Conservation (phyloP, 495 filamentous ascomycete species). For the Elaphomyces granulatus region DNA sequence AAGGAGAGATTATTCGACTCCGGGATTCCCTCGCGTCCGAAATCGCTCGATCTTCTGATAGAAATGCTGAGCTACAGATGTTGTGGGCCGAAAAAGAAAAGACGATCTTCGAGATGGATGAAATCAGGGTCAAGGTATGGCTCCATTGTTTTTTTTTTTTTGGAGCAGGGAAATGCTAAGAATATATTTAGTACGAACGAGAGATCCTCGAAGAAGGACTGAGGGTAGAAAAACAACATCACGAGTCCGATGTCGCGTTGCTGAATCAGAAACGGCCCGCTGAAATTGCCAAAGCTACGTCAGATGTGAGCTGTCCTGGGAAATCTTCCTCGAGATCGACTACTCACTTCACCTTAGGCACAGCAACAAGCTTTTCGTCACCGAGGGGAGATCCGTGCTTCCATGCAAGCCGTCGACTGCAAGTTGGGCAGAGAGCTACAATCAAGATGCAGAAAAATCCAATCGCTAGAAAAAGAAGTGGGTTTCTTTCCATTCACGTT, state of each 20-base stretch:
- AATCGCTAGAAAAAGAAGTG: slow-evolving; percentile 31
- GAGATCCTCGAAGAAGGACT: slow-evolving; percentile 16
- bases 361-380: slow-evolving; percentile 3
- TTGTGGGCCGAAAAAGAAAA: slow-evolving; percentile 12
- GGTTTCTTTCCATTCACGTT: not conserved
- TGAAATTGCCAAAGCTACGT: slow-evolving; percentile 7
- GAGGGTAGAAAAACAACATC: slow-evolving; percentile 10
- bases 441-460: slow-evolving; percentile 21
- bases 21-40: slow-evolving; percentile 9
- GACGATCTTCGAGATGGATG: slow-evolving; percentile 9
- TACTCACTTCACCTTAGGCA: slow-evolving; percentile 1
- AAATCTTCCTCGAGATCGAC: not conserved
- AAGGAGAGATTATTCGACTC: slow-evolving; percentile 10
- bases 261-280: slow-evolving; percentile 10
- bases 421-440: slow-evolving; percentile 21
- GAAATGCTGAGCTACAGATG: slow-evolving; percentile 16
- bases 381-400: slow-evolving; percentile 15
- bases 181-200: slow-evolving; percentile 9
- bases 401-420: slow-evolving; percentile 15
- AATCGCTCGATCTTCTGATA: slow-evolving; percentile 9
- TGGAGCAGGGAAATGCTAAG: too few species aligned
- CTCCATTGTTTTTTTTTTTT: too few species aligned
- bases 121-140: too few species aligned
- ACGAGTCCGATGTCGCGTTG: slow-evolving; percentile 9
- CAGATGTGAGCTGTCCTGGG: slow-evolving; percentile 13